These are phyloP conservation scores for Prunus padus DNA, from an alignment of 306 rosid genomes.

Conservation along the genomic window DNA sequence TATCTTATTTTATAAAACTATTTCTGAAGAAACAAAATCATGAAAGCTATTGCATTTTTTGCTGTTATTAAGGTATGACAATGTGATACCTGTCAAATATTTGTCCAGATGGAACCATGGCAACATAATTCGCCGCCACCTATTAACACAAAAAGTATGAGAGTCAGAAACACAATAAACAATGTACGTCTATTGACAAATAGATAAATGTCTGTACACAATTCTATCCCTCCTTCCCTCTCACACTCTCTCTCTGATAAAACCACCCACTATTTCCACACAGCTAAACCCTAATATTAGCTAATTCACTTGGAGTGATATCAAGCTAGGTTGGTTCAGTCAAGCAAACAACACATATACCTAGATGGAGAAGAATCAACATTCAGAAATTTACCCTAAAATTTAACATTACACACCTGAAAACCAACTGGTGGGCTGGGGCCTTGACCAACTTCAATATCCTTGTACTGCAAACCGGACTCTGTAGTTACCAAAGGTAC, in stretches of 20 bases:
- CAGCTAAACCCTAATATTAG: too few relatives aligned
- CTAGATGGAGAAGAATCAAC: too few relatives aligned
- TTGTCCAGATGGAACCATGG: conserved; percentile 97
- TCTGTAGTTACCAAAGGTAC: conserved; percentile 81
- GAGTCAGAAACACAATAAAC: neutral
- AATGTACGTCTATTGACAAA: neutral
- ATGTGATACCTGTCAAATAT: conserved; percentile 77
- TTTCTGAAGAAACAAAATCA: neutral
- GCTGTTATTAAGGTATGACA: neutral
- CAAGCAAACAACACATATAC: too few relatives aligned
- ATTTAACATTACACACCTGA: conserved; percentile 56
- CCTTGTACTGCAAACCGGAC: conserved; percentile 92
- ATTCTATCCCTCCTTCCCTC: neutral
- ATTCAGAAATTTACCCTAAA: too few relatives aligned
- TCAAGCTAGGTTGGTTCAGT: too few relatives aligned
- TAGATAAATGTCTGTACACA: neutral
- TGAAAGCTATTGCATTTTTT: neutral
- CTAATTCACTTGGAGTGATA: too few relatives aligned
- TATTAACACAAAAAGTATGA: conserved; percentile 25
- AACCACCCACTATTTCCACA: neutral
- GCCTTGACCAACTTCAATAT: conserved; percentile 81
- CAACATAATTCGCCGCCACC: conserved; percentile 97
- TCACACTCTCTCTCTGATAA: neutral
- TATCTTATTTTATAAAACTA: neutral
- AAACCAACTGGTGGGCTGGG: conserved; percentile 91